Percentiles rank a stretch among this genome's conserved stretches.
Evolutionary conservation across 2,329 filamentous ascomycete genomes (phyloP).

Genomic region (Apiospora malaysiana): DNA sequence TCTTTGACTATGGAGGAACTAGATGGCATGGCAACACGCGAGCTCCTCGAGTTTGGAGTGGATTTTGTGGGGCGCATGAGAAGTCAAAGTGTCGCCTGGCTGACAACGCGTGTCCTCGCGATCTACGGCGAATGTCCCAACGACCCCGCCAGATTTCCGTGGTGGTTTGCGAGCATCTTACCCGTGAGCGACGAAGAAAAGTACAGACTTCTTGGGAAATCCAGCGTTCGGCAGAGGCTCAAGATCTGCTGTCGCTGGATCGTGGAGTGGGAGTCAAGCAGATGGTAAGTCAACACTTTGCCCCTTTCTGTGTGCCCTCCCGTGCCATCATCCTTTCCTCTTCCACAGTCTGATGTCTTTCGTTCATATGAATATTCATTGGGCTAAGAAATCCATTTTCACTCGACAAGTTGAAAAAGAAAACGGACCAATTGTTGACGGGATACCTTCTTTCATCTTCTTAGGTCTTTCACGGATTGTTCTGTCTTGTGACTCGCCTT

Average conservation of each 20-base stretch:
- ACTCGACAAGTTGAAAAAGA: neutral
- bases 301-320: slow-evolving; percentile 17
- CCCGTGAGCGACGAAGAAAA: slow-evolving; percentile 81
- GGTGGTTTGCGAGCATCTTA: slow-evolving; percentile 87
- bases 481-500: slow-evolving; percentile 25
- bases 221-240: slow-evolving; percentile 78
- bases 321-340: neutral
- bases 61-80: slow-evolving; percentile 75
- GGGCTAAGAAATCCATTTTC: neutral
- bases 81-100: slow-evolving; percentile 73
- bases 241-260: slow-evolving; percentile 87
- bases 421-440: slow-evolving; percentile 16
- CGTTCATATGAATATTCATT: slow-evolving; percentile 1
- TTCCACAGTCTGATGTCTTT: neutral
- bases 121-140: slow-evolving; percentile 80
- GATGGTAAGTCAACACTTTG: slow-evolving; percentile 64
- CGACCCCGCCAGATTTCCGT: slow-evolving; percentile 80
- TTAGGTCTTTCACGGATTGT: slow-evolving; percentile 26
- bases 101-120: slow-evolving; percentile 72
- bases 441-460: neutral
- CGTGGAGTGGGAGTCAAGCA: slow-evolving; percentile 69
- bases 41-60: slow-evolving; percentile 68
- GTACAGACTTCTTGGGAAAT: slow-evolving; percentile 74
- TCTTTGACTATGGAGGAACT: slow-evolving; percentile 43
- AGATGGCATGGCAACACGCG: slow-evolving; percentile 69